A percentile compares a stretch with the other conserved stretches of the same genome.
Conservation (phyloP, 495 filamentous ascomycete species). For the Echria macrotheca region DNA sequence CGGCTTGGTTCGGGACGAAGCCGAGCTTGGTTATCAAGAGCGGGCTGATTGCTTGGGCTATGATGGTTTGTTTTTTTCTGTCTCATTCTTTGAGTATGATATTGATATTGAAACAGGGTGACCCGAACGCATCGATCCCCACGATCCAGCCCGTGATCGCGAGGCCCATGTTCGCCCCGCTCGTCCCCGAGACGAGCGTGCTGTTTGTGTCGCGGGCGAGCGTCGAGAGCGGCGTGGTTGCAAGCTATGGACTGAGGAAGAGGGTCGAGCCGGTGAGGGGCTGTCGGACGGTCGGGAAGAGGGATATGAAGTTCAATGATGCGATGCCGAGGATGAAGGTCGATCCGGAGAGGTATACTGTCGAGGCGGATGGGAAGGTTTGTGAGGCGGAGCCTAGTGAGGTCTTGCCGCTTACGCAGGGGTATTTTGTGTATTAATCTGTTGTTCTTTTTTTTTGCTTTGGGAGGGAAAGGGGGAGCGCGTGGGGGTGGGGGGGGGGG, state of each 20-base stretch:
- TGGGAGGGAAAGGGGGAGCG: not conserved
- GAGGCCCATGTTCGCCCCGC: slow-evolving; percentile 79
- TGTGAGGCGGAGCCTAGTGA: slow-evolving; percentile 71
- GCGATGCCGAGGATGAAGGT: slow-evolving; percentile 86
- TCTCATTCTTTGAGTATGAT: not conserved
- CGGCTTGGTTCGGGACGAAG: slow-evolving; percentile 84
- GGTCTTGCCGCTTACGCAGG: slow-evolving; percentile 74
- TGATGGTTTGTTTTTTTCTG: slow-evolving; percentile 59
- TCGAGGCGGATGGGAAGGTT: slow-evolving; percentile 77
- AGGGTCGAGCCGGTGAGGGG: slow-evolving; percentile 74
- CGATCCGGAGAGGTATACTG: slow-evolving; percentile 84
- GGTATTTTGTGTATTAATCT: slow-evolving; percentile 67
- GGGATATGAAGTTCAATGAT: slow-evolving; percentile 93
- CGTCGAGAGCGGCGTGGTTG: slow-evolving; percentile 58
- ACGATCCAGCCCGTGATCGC: slow-evolving; percentile 83
- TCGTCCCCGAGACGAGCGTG: slow-evolving; percentile 67
- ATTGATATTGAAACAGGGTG: slow-evolving; percentile 52
- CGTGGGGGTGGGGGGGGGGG: not conserved
- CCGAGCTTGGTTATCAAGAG: slow-evolving; percentile 80
- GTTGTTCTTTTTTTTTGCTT: not conserved
- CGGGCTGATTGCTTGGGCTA: slow-evolving; percentile 77
- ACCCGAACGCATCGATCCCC: slow-evolving; percentile 90
- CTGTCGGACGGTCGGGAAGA: slow-evolving; percentile 77
- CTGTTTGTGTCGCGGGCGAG: slow-evolving; percentile 78
- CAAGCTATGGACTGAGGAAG: slow-evolving; percentile 69